These are phyloP conservation scores for Saccharomycopsis sp. DNA, from an alignment of 805 yeast species.

Conservation along the genomic window DNA sequence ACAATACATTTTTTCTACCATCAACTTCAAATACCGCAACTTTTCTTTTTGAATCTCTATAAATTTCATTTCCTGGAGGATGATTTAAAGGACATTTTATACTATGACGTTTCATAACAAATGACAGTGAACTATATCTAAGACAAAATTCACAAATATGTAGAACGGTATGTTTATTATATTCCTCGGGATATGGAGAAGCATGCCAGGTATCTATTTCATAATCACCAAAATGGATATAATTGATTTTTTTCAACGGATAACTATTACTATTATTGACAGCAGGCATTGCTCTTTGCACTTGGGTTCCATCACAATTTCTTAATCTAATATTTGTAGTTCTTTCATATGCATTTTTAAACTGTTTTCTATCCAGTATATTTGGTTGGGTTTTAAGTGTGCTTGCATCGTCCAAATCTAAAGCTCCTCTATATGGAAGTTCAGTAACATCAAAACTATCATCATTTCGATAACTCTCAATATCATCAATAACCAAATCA, in stretches of 20 bases:
- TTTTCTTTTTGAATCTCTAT: constrained; percentile 51
- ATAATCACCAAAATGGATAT: constrained; percentile 58
- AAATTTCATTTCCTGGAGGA: constrained; percentile 92
- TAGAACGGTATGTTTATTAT: constrained; percentile 47
- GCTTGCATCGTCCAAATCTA: constrained; percentile 46
- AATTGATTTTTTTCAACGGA: constrained; percentile 33
- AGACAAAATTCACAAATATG: constrained; percentile 80
- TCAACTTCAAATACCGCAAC: constrained; percentile 85
- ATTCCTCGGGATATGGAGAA: constrained; percentile 88
- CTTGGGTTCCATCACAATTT: constrained; percentile 27
- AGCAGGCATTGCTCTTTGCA: constrained; percentile 15
- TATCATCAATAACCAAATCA: not conserved
- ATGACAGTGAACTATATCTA: constrained; percentile 64
- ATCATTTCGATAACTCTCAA: not conserved
- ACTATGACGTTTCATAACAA: constrained; percentile 57
- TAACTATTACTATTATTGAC: not conserved
- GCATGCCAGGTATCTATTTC: constrained; percentile 88
- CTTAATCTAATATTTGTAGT: constrained; percentile 30
- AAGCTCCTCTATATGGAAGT: constrained; percentile 58
- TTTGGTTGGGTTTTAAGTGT: constrained; percentile 56
- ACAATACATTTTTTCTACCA: constrained; percentile 71
- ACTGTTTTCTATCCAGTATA: constrained; percentile 36
- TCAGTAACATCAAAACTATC: constrained; percentile 24
- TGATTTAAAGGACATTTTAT: constrained; percentile 58
- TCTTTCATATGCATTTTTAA: constrained; percentile 30